Percentiles rank a stretch among this genome's conserved stretches.
These are phyloP conservation scores for Xylona heveae DNA, from an alignment of 495 filamentous ascomycete species.

Conservation along the genomic window DNA sequence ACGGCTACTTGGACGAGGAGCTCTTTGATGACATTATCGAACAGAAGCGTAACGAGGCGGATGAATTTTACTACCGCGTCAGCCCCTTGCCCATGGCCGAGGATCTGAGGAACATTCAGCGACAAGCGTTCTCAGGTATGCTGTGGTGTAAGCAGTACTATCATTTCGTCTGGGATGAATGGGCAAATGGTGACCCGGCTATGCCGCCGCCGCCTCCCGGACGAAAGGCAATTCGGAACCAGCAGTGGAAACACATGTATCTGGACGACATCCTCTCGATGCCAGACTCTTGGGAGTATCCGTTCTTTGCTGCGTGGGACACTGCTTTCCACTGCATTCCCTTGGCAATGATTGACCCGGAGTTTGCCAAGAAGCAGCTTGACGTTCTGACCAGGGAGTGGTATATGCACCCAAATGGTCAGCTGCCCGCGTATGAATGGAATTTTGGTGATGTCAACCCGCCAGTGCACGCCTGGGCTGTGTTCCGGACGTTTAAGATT, in stretches of 20 bases:
- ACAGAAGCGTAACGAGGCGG: constrained; percentile 62
- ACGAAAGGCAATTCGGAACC: constrained; percentile 64
- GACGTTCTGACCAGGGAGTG: constrained; percentile 90
- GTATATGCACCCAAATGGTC: constrained; percentile 98
- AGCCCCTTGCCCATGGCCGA: constrained; percentile 89
- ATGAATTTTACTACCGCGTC: constrained; percentile 88
- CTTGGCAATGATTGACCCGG: constrained; percentile 88
- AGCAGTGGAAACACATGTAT: constrained; percentile 81
- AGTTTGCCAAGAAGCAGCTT: constrained; percentile 93
- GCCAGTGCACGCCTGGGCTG: constrained; percentile 89
- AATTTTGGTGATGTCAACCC: constrained; percentile 97
- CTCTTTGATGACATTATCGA: constrained; percentile 83
- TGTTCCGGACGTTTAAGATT: constrained; percentile 91
- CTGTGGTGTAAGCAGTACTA: constrained; percentile 97
- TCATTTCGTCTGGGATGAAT: constrained; percentile 91
- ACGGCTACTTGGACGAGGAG: constrained; percentile 74
- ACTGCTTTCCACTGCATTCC: constrained; percentile 93
- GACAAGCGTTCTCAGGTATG: constrained; percentile 89
- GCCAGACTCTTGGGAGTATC: constrained; percentile 98
- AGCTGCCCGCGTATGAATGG: constrained; percentile 86
- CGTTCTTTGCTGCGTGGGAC: constrained; percentile 96
- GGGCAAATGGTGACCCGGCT: constrained; percentile 59
- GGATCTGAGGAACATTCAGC: constrained; percentile 83
- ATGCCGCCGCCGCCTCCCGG: constrained; percentile 66
- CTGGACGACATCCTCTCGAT: constrained; percentile 90